phyloP scores from a whole-genome alignment of 208 protist species.

The Crithidia expoeki region DNA sequence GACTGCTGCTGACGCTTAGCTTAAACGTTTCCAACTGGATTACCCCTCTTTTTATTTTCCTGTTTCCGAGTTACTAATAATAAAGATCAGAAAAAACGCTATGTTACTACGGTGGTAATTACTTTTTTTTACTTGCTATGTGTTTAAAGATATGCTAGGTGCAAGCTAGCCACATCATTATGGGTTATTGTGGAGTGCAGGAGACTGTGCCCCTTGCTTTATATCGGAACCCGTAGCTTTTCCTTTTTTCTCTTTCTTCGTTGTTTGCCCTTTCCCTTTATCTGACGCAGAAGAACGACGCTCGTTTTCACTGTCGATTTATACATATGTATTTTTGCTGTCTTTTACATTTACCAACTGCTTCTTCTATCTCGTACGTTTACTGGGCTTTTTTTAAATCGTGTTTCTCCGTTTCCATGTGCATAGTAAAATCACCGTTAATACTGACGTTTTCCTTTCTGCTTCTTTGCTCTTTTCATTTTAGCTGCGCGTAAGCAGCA shows the following conservation, averaged over 20 bases:
- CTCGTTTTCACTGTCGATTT: neutral
- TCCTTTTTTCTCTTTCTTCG: neutral
- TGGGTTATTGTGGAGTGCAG: neutral
- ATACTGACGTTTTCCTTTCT: neutral
- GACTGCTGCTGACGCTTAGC: no score
- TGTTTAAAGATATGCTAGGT: neutral
- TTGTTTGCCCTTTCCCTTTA: neutral
- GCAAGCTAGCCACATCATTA: neutral
- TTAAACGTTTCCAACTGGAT: no score
- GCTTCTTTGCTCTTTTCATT: neutral
- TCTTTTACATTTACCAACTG: neutral
- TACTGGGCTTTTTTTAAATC: neutral
- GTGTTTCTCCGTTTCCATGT: neutral
- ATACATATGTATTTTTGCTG: neutral
- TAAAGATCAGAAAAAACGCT: no score
- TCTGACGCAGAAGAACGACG: constrained; percentile 12
- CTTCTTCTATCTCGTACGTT: constrained; percentile 3
- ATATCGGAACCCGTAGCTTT: neutral
- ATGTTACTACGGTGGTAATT: neutral
- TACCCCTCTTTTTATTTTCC: no score
- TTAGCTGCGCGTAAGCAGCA: neutral
- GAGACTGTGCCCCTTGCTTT: neutral
- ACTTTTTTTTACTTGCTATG: constrained; percentile 8
- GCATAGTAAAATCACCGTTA: neutral
- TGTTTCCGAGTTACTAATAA: no score